These are phyloP conservation scores for Caloboletus inedulis DNA, from an alignment of 1,284 basidiomycete species.

Conservation along the genomic window DNA sequence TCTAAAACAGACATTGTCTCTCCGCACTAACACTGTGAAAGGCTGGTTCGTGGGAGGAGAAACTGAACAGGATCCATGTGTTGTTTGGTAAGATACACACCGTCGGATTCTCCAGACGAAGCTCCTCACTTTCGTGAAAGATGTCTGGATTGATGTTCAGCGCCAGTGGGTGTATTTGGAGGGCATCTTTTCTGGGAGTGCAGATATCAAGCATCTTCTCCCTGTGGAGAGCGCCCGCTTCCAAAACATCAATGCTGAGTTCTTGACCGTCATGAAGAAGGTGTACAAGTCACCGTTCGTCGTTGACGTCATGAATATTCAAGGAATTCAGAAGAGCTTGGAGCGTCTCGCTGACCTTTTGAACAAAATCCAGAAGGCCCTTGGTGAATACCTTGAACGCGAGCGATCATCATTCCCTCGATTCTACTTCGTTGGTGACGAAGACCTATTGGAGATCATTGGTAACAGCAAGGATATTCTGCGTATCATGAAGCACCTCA, in stretches of 20 bases:
- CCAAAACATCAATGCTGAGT: slow-evolving; percentile 98
- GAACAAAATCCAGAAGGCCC: slow-evolving; percentile 98
- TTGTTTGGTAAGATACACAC: slow-evolving; percentile 72
- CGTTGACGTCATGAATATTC: slow-evolving; percentile 95
- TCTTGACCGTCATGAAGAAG: slow-evolving; percentile 98
- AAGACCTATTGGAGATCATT: slow-evolving; percentile 97
- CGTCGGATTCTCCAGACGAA: not conserved
- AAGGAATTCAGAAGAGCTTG: slow-evolving; percentile 93
- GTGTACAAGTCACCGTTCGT: slow-evolving; percentile 99
- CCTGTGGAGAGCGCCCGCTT: slow-evolving; percentile 97
- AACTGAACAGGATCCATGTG: slow-evolving; percentile 91
- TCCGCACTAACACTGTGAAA: slow-evolving; percentile 29
- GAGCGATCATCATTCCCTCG: slow-evolving; percentile 97
- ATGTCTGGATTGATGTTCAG: slow-evolving; percentile 99
- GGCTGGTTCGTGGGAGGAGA: slow-evolving; percentile 92
- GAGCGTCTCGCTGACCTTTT: slow-evolving; percentile 95
- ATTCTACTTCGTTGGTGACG: slow-evolving; percentile 99
- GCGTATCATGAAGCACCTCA: slow-evolving; percentile 97
- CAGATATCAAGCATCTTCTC: slow-evolving; percentile 97
- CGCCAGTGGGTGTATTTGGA: slow-evolving; percentile 99
- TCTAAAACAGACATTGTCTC: not conserved
- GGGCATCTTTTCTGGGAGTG: slow-evolving; percentile 98
- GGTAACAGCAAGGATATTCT: slow-evolving; percentile 99
- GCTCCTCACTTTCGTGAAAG: slow-evolving; percentile 39
- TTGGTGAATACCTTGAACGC: slow-evolving; percentile 98